Evolutionary conservation across 1,284 basidiomycete genomes (phyloP).

Genomic region (Marasmius oreades): DNA sequence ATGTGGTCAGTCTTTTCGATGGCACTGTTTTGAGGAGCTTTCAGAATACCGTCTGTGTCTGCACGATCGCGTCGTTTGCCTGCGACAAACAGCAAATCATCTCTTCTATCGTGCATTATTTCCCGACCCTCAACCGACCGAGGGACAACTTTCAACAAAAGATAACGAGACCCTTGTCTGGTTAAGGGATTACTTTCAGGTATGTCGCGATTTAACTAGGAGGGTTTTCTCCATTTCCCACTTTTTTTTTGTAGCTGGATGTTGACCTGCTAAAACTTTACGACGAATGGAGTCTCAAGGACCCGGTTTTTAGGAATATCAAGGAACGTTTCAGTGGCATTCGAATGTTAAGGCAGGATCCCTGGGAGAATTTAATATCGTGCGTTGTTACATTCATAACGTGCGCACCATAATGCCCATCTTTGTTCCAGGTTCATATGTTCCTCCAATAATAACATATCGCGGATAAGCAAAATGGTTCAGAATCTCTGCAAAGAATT

Average conservation of each 20-base stretch:
- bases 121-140: conserved; percentile 37
- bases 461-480: conserved; percentile 89
- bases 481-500: conserved; percentile 70
- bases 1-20: conserved; percentile 82
- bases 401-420: conserved; percentile 8
- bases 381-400: conserved; percentile 39
- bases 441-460: conserved; percentile 96
- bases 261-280: conserved; percentile 78
- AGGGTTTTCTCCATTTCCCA: neutral
- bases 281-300: conserved; percentile 70
- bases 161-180: conserved; percentile 70
- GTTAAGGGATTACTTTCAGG: conserved; percentile 87
- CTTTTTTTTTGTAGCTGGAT: conserved; percentile 41
- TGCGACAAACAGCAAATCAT: conserved; percentile 67
- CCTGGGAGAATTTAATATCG: conserved; percentile 94
- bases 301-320: conserved; percentile 72
- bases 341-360: conserved; percentile 85
- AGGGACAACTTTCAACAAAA: conserved; percentile 31
- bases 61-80: conserved; percentile 77
- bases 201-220: neutral
- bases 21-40: conserved; percentile 47
- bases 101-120: conserved; percentile 76
- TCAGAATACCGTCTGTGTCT: conserved; percentile 76
- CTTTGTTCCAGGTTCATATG: conserved; percentile 81
- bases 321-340: conserved; percentile 62